A percentile compares a stretch with the other conserved stretches of the same genome.
Conservation (phyloP, 2,329 filamentous ascomycete genomes). For the Diaporthe caulivora region DNA sequence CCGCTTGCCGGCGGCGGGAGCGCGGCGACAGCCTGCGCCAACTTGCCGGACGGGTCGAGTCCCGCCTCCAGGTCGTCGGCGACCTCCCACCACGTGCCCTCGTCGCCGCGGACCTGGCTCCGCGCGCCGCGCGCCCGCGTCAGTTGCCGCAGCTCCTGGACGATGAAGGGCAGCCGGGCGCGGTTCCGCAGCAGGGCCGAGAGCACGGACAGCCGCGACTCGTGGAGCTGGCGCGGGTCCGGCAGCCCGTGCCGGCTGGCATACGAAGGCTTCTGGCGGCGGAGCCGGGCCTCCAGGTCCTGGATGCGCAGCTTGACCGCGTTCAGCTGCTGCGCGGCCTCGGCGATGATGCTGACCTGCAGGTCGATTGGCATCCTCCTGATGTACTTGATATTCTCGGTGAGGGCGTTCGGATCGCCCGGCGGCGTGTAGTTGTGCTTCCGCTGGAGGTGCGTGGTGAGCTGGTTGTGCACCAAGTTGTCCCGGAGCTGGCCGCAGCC, state of each 20-base stretch:
- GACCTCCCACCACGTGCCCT: constrained; percentile 31
- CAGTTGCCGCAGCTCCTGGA: constrained; percentile 30
- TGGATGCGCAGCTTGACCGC: constrained; percentile 23
- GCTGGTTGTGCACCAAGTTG: constrained; percentile 3
- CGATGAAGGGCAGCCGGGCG: not conserved
- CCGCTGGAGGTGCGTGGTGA: constrained; percentile 24
- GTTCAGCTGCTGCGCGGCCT: constrained; percentile 23
- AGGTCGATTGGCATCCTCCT: constrained; percentile 4
- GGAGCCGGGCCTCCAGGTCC: constrained; percentile 11
- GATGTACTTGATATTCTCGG: constrained; percentile 21
- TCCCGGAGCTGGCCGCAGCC: constrained; percentile 12
- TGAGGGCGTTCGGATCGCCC: constrained; percentile 12
- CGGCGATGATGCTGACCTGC: constrained; percentile 2
- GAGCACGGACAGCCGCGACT: constrained; percentile 4
- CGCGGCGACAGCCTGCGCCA: constrained; percentile 8
- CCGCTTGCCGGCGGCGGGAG: constrained; percentile 3
- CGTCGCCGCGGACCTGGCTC: constrained; percentile 19
- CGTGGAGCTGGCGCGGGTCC: not conserved
- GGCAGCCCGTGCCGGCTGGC: constrained; percentile 16
- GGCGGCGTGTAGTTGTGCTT: constrained; percentile 22
- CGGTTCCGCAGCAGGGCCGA: not conserved
- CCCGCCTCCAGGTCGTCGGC: constrained; percentile 32
- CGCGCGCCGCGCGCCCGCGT: constrained; percentile 8
- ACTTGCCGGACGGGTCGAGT: constrained; percentile 5
- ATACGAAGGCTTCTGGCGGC: not conserved